Base-by-base conservation (phyloP, 1,284 basidiomycete genomes). In the Moesziomyces sp. region DNA sequence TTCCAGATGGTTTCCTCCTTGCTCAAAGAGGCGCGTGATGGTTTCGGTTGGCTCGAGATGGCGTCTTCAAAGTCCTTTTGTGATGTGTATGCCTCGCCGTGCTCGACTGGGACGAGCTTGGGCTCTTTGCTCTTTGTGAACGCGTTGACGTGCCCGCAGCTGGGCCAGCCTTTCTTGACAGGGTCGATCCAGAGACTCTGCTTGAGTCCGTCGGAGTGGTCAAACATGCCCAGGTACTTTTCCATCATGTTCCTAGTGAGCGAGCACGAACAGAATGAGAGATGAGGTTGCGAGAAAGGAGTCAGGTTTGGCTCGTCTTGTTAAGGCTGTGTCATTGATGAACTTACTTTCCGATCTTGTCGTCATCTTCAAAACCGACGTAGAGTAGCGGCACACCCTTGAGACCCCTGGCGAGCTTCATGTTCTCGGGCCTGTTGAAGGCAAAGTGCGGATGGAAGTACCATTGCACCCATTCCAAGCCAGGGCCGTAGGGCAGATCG, bases 171-270 rank as follows among this genome's bases (percentile, higher is more conserved):
- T 11, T 66, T 61, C 49, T 60, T 65, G 45, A 52, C 9, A 1
- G 78, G 78, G 35, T 79, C 68, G 63, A 79, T 68, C 75, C 74
- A 79, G n/a, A 79, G 63, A 11, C 60, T 67, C 35, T 68, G 68
- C 23, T 76, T 73, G 47, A 76, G 67, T 13, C 60, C 45, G 21
- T 68, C 68, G 10, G 62, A 52, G 58, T 71, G 69, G 50, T 74
- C 64, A 40, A 79, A 64, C 67, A 79, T 64, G 11, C 47, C 56
- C 18, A 74, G 44, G 40, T 79, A 75, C 49, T 76, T 69, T 47
- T 71, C 43, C 78, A 78, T 77, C 78, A 79, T 79, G 42, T 58
- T 65, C 48, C 74, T 73, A 52, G 40, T 38, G n/a, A 4, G 28
- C 21, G 13, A 21, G 33, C 4, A 14, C 21, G 14, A 10, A 24